Evolutionary conservation across 208 protist species (phyloP).

Genomic region (Acanthamoeba triangularis): DNA sequence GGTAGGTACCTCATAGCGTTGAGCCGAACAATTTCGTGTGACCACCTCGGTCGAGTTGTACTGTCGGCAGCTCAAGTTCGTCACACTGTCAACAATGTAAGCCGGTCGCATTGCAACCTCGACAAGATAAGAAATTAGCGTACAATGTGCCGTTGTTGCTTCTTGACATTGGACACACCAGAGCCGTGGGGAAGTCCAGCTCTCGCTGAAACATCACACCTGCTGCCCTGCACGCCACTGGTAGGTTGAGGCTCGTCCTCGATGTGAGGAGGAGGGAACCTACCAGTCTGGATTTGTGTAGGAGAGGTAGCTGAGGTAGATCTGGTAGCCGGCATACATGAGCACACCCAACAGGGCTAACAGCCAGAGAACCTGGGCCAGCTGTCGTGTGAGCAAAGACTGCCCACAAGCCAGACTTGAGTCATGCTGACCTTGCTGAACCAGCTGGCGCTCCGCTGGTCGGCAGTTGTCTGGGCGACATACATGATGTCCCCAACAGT

Average conservation of each 20-base stretch:
- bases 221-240: not conserved
- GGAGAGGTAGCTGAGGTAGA: not conserved
- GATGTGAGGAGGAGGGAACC: too few species aligned
- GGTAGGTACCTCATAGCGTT: too few species aligned
- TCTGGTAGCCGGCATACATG: not conserved
- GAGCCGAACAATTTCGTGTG: too few species aligned
- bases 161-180: not conserved
- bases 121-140: too few species aligned
- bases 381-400: too few species aligned
- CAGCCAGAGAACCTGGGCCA: not conserved
- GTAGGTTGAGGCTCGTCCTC: not conserved
- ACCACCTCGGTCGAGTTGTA: too few species aligned
- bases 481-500: constrained; percentile 3
- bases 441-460: not conserved
- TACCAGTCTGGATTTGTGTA: constrained; percentile 24
- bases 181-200: not conserved
- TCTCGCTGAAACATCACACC: not conserved
- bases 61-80: too few species aligned
- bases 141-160: not conserved
- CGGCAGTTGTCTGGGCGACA: not conserved
- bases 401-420: not conserved
- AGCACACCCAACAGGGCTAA: not conserved
- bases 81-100: too few species aligned
- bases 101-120: too few species aligned
- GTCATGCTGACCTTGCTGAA: not conserved